A percentile compares a stretch with the other conserved stretches of the same genome.
Evolutionary conservation across 768 basidiomycete species (phyloP).

Genomic region (Termitomyces heimii): DNA sequence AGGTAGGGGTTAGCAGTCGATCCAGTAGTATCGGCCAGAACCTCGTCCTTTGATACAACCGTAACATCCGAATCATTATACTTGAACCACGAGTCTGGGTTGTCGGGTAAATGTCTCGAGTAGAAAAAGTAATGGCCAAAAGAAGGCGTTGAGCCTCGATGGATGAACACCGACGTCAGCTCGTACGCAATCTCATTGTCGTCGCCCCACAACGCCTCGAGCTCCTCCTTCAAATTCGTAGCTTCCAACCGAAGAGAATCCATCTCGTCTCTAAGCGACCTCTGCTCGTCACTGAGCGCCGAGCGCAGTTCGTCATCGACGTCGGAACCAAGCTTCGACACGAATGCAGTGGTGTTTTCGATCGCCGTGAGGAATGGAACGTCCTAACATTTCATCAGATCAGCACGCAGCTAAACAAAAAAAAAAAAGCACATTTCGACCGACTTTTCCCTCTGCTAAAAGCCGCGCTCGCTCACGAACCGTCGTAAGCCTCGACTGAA

Average conservation of each 20-base stretch:
- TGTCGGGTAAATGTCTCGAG: constrained; percentile 76
- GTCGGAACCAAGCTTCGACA: constrained; percentile 37
- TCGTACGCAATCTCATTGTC: constrained; percentile 72
- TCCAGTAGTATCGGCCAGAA: constrained; percentile 86
- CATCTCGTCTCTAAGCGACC: constrained; percentile 48
- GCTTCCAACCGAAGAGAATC: constrained; percentile 45
- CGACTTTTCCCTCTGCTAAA: constrained; percentile 69
- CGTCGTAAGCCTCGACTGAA: constrained; percentile 59
- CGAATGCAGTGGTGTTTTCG: constrained; percentile 48
- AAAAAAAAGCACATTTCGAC: constrained; percentile 2
- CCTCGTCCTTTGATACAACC: constrained; percentile 72
- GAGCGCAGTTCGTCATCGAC: constrained; percentile 51
- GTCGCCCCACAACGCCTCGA: constrained; percentile 74
- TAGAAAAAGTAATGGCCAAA: constrained; percentile 98
- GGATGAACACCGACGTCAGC: constrained; percentile 91
- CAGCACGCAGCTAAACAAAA: background rate
- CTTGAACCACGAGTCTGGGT: constrained; percentile 89
- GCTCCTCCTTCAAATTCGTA: constrained; percentile 51
- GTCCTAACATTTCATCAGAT: constrained; percentile 34
- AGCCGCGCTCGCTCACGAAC: constrained; percentile 64
- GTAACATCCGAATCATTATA: constrained; percentile 91
- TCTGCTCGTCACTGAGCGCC: constrained; percentile 49
- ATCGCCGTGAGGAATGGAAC: constrained; percentile 55
- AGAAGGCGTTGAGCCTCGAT: constrained; percentile 81
- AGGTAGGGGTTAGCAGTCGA: constrained; percentile 88